Base-by-base conservation (phyloP, 1,139 yeast genomes). In the Taphrina flavorubra region DNA sequence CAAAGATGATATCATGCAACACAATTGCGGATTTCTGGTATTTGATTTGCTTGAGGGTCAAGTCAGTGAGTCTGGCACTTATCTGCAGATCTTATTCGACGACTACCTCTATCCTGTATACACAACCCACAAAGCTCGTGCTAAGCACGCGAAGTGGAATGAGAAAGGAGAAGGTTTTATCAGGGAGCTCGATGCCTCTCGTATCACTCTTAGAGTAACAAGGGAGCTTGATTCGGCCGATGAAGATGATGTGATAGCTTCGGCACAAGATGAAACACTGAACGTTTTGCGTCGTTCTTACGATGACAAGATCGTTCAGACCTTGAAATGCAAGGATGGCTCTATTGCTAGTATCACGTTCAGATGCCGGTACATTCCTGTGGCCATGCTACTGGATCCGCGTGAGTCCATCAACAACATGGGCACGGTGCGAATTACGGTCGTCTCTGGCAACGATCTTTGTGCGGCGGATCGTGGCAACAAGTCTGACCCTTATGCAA, bases 401-500 rank as follows among this genome's bases (percentile, higher is more conserved):
- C 84, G 85, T 68, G 99, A 94, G 78, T 82, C 89, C 63, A 84
- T 87, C 72, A 84, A 88, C 67, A 90, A 92, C 77, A 83, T 87
- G 72, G 99, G 99, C 77, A 81, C 81, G 44, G 79, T 92, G 72
- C 82, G 83, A n/a, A 82, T 92, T 44, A 85, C 84, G 49, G 83
- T 90, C 14, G 73, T 87, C 63, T 82, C 82, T 68, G 98, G 95
- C 2, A 83, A 83, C n/a, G 85, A 85, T 66, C 83, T 95, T 72
- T 85, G 88, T 64, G 83, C 97, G 14, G 95, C 94, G 36, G 99
- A 94, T 78, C 82, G 90, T 37, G 88, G 89, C 73, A 98, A 98
- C 68, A 89, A 88, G 77, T 90, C 97, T 8, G 99, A 94, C 79
- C 99, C 99, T 71, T 94, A 87, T 76, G 83, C 87, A 70, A 84